Conservation (phyloP, 2,329 filamentous ascomycete species). For the Penicillium brevicompactum region DNA sequence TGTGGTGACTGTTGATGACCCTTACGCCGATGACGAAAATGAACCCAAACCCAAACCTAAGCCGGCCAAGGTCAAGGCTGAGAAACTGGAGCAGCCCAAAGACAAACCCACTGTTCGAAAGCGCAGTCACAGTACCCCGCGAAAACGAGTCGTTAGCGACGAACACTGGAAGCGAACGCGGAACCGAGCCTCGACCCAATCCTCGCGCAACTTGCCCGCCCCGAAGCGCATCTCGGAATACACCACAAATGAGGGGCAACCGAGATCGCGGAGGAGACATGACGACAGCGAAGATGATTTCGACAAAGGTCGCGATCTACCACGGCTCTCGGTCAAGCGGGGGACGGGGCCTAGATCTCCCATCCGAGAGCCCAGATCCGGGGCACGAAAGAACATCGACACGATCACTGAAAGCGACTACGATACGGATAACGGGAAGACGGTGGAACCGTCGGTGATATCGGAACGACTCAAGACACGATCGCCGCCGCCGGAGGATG, state of each 20-base stretch:
- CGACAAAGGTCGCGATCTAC: conserved; percentile 23
- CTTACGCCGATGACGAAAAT: conserved; percentile 58
- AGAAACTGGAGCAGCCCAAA: conserved; percentile 27
- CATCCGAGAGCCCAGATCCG: conserved; percentile 26
- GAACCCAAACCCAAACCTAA: conserved; percentile 29
- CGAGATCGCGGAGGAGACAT: conserved; percentile 28
- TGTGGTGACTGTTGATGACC: conserved; percentile 63
- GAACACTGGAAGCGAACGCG: conserved; percentile 72
- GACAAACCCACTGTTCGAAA: conserved; percentile 32
- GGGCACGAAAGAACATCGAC: conserved; percentile 20
- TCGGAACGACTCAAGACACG: conserved; percentile 26
- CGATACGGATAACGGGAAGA: conserved; percentile 24
- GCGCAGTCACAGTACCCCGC: conserved; percentile 65
- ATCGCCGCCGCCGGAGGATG: conserved; percentile 32
- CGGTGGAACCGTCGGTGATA: conserved; percentile 26
- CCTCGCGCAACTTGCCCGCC: conserved; percentile 41
- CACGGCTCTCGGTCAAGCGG: conserved; percentile 31
- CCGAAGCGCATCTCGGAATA: conserved; percentile 48
- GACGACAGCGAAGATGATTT: conserved; percentile 30
- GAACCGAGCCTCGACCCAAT: conserved; percentile 47
- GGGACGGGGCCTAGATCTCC: conserved; percentile 27
- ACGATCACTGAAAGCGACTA: conserved; percentile 24
- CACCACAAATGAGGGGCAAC: conserved; percentile 35
- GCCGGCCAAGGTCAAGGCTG: conserved; percentile 22
- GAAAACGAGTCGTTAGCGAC: conserved; percentile 91